A percentile compares a stretch with the other conserved stretches of the same genome.
Evolutionary conservation across 148 eudicot species (phyloP).

Genomic region (Rhododendron molle): DNA sequence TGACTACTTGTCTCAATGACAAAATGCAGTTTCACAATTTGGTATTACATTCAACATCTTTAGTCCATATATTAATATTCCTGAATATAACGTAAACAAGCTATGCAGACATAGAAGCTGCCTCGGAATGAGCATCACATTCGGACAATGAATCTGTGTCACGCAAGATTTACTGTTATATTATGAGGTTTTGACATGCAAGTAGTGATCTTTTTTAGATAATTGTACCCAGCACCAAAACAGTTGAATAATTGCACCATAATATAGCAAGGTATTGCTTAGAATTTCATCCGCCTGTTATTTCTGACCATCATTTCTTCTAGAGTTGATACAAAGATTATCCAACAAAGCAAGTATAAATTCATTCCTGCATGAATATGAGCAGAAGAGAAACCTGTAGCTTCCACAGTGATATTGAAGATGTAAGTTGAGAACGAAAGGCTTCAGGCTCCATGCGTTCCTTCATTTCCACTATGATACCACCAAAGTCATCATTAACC

Average conservation of each 20-base stretch:
- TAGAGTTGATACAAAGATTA: background rate
- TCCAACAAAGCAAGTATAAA: background rate
- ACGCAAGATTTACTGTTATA: background rate
- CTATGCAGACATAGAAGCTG: background rate
- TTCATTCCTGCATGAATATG: background rate
- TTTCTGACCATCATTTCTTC: background rate
- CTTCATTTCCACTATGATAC: conserved; percentile 61
- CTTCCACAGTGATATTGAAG: conserved; percentile 57
- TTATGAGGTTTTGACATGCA: background rate
- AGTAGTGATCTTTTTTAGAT: background rate
- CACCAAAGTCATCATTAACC: conserved; percentile 57
- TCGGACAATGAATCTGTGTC: background rate
- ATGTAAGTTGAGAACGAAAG: conserved; percentile 44
- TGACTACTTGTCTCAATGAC: background rate
- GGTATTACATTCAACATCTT: background rate
- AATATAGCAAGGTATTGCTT: background rate
- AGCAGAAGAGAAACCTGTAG: conserved; percentile 31
- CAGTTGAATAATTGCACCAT: background rate
- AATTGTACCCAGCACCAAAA: background rate
- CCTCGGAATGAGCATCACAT: background rate
- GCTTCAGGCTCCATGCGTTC: conserved; percentile 52
- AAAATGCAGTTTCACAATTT: background rate
- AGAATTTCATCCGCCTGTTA: background rate
- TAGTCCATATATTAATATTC: background rate
- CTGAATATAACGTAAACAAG: background rate